Evolutionary conservation across 1,284 basidiomycete species (phyloP), one percentile per base, ranked within the genome.

Genomic region (Inonotus obliquus): DNA sequence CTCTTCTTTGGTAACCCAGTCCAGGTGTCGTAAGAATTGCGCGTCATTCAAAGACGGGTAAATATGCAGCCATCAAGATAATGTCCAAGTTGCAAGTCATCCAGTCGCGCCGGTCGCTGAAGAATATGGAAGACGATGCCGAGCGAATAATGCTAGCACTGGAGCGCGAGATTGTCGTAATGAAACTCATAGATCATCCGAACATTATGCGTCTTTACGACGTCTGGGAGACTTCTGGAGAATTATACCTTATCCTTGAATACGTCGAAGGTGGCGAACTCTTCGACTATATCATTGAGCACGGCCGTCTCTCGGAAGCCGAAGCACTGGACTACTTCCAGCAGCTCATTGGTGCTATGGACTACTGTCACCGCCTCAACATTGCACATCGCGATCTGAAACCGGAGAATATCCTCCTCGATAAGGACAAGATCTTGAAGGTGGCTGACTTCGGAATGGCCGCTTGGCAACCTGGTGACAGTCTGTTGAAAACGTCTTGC

Each of bases 401-500:
- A 70, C 96, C 95, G 0, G 97, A 99, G 74, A 99, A 99, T 72
- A 78, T 98, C 52, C 80, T 98, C 54, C 84, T 97, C 59, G 94
- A 96, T 76, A 79, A 83, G 56, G 77, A 91, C 68, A 84, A 84
- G 69, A 96, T 95, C 71, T 89, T 98, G 82, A 99, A 98, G 75
- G 89, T 99, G 32, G 96, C 95, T 2, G 97, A 99, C 77, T 99
- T 99, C 75, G 96, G 97, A 19, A 96, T 99, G 93, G 97, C 97
- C 1, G 91, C 91, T n/a, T 95, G 94, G 86, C 91, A 92, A 68
- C 82, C 84, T 23, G 81, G 79, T 44, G 72, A 72, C 13, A 81
- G 81, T 23, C 74, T 97, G 75, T 82, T 98, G 59, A 86, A 89
- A 72, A 99, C 96, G 1, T 90, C 90, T 44, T 99, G 97, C 69